These are phyloP conservation scores for Saitozyma podzolica DNA, from an alignment of 768 basidiomycete species.

Conservation along the genomic window DNA sequence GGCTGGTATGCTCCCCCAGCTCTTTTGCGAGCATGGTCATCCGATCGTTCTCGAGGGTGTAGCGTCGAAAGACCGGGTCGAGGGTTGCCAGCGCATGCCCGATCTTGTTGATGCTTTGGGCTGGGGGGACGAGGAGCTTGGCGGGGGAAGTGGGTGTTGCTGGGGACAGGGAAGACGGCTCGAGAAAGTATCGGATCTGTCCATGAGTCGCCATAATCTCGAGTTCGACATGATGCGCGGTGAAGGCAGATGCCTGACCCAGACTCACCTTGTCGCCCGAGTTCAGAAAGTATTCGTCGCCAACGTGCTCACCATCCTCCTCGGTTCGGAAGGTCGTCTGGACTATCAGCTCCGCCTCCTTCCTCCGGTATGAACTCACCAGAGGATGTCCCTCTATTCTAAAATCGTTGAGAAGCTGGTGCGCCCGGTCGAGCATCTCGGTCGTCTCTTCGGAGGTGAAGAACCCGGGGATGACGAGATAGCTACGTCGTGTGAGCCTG, in stretches of 20 bases:
- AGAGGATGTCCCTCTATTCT: conserved; percentile 74
- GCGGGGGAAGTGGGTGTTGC: conserved; percentile 58
- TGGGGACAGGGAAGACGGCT: conserved; percentile 75
- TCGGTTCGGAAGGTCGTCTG: conserved; percentile 86
- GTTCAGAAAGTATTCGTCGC: conserved; percentile 87
- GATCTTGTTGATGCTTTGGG: conserved; percentile 85
- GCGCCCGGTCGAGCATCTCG: conserved; percentile 68
- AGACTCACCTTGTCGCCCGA: conserved; percentile 73
- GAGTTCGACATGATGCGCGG: background rate
- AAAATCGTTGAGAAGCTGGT: conserved; percentile 76
- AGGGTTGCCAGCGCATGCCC: conserved; percentile 73
- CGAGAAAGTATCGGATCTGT: conserved; percentile 84
- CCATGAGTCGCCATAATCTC: background rate
- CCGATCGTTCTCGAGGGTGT: conserved; percentile 75
- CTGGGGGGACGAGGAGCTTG: conserved; percentile 62
- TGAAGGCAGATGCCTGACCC: background rate
- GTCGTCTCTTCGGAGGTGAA: conserved; percentile 62
- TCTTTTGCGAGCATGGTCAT: conserved; percentile 71
- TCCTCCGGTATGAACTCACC: conserved; percentile 55
- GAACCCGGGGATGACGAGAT: conserved; percentile 76
- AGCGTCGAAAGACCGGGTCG: conserved; percentile 74
- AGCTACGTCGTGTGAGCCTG: conserved; percentile 56
- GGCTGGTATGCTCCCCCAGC: conserved; percentile 79
- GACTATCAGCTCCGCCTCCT: background rate
- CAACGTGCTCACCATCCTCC: conserved; percentile 54